Percentiles rank a stretch among this genome's conserved stretches.
These are phyloP conservation scores for Rubia tinctorum DNA, from an alignment of 305 asterid genomes.

Conservation along the genomic window DNA sequence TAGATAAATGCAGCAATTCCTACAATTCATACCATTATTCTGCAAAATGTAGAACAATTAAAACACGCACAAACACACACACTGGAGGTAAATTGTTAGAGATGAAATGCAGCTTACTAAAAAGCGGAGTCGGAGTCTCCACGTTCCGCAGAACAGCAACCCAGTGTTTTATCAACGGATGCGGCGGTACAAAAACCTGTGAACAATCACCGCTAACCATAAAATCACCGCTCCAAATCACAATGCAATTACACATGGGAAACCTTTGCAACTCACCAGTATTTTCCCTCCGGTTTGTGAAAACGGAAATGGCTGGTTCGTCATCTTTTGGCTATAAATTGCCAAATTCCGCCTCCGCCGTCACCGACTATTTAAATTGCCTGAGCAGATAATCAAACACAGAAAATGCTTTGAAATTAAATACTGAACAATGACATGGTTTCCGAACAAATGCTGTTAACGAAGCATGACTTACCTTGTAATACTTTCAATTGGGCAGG, in stretches of 20 bases:
- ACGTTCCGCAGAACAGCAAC: slow-evolving; percentile 90
- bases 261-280: slow-evolving; percentile 14
- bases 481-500: slow-evolving; percentile 64
- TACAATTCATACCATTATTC: neutral
- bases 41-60: neutral
- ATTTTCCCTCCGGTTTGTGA: slow-evolving; percentile 18
- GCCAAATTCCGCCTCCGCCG: slow-evolving; percentile 7
- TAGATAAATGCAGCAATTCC: neutral
- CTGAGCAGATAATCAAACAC: neutral
- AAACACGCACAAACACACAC: neutral
- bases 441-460: neutral
- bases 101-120: slow-evolving; percentile 27
- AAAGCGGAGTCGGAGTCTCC: slow-evolving; percentile 71
- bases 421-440: neutral
- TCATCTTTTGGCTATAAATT: slow-evolving; percentile 14
- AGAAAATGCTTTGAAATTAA: neutral
- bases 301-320: slow-evolving; percentile 18
- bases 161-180: slow-evolving; percentile 97
- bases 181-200: slow-evolving; percentile 95
- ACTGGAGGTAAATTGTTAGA: neutral
- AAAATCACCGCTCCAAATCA: slow-evolving; percentile 4
- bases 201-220: slow-evolving; percentile 7
- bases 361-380: neutral
- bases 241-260: neutral
- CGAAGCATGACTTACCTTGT: slow-evolving; percentile 47